A percentile compares a stretch with the other conserved stretches of the same genome.
These are phyloP conservation scores for Tephrocybe sp. DNA, from an alignment of 768 basidiomycete species.

Conservation along the genomic window DNA sequence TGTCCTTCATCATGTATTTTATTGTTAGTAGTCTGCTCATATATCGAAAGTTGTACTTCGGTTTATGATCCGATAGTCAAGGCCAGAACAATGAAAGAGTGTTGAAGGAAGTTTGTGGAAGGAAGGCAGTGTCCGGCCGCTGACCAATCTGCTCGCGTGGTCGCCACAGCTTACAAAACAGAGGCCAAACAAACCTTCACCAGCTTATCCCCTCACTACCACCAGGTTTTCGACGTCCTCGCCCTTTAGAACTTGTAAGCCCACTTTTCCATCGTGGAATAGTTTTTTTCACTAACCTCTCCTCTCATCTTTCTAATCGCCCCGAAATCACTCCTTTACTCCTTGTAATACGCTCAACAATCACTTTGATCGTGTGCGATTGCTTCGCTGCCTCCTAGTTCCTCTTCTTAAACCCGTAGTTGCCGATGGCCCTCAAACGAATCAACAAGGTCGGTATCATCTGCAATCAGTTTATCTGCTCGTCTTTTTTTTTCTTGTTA, in stretches of 20 bases:
- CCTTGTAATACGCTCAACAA: constrained; percentile 20
- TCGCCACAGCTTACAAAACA: constrained; percentile 42
- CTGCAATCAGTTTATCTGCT: constrained; percentile 13
- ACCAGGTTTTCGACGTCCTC: constrained; percentile 33
- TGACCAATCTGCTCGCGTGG: constrained; percentile 39
- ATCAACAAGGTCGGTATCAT: constrained; percentile 85
- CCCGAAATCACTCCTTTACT: constrained; percentile 29
- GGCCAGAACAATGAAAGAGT: constrained; percentile 4
- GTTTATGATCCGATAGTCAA: constrained; percentile 14
- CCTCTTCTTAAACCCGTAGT: constrained; percentile 28
- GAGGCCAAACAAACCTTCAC: constrained; percentile 38
- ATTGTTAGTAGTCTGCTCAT: too few relatives aligned
- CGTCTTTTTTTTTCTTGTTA: background rate
- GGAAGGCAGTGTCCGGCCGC: constrained; percentile 25
- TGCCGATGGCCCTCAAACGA: constrained; percentile 93
- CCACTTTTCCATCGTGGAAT: constrained; percentile 2
- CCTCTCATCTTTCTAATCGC: constrained; percentile 26
- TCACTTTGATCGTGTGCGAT: constrained; percentile 46
- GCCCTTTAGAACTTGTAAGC: constrained; percentile 35
- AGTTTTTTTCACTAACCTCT: constrained; percentile 17
- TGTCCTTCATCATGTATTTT: too few relatives aligned
- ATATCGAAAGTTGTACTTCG: too few relatives aligned
- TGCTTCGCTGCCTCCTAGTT: constrained; percentile 29
- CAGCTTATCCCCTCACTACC: constrained; percentile 54
- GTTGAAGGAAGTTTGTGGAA: constrained; percentile 14